Percentiles rank a stretch among this genome's conserved stretches.
These are phyloP conservation scores for Populus pruinosa DNA, from an alignment of 345 rosid species.

Conservation along the genomic window DNA sequence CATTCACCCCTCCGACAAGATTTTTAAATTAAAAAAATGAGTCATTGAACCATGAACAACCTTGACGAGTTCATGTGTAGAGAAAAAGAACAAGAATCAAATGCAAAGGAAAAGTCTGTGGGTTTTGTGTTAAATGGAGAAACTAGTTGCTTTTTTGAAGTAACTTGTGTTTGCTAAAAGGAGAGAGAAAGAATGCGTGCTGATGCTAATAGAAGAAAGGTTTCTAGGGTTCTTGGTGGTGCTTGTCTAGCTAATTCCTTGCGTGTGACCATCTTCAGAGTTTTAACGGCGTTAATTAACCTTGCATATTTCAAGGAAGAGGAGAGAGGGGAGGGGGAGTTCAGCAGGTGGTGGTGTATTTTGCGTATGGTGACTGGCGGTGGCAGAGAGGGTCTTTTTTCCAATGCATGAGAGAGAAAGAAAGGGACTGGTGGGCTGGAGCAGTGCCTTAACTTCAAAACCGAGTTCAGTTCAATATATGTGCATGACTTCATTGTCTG, in stretches of 20 bases:
- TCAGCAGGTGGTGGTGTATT: neutral
- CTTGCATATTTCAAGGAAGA: neutral
- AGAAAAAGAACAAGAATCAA: neutral
- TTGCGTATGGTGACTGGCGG: neutral
- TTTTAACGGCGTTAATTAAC: too few species aligned
- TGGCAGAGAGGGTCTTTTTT: neutral
- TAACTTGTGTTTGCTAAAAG: neutral
- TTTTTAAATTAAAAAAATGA: neutral
- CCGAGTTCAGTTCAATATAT: conserved; percentile 8
- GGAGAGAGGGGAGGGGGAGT: neutral
- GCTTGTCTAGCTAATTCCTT: conserved; percentile 18
- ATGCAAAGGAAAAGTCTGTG: neutral
- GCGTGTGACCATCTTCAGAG: neutral
- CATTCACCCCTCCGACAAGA: conserved; percentile 45
- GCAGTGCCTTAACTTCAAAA: conserved; percentile 8
- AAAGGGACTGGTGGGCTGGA: neutral
- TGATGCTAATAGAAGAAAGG: neutral
- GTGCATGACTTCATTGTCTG: conserved; percentile 37
- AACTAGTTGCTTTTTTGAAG: neutral
- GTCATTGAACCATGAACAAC: conserved; percentile 1
- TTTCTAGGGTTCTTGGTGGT: neutral
- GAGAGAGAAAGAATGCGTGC: neutral
- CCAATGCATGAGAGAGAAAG: neutral
- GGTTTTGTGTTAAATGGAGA: conserved; percentile 1
- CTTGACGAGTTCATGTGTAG: neutral